Conservation (phyloP, 352 stramenopile genomes). For the Phytophthora quininea region DNA sequence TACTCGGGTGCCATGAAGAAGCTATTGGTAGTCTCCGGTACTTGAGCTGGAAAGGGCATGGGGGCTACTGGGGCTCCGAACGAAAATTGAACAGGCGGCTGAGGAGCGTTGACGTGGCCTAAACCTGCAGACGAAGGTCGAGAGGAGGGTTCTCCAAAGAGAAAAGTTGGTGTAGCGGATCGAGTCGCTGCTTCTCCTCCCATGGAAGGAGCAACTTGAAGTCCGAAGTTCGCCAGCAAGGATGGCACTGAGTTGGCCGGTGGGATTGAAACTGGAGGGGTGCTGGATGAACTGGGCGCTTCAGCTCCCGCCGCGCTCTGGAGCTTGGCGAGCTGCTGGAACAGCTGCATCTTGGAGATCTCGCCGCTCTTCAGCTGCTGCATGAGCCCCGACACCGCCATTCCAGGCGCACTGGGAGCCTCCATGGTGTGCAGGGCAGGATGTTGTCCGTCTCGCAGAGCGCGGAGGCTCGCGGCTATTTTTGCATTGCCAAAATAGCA, state of each 20-base stretch:
- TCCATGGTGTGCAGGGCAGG: slow-evolving; percentile 40
- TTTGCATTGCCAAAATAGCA: not conserved
- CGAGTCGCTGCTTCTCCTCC: not conserved
- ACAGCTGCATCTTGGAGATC: slow-evolving; percentile 88
- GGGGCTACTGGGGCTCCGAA: slow-evolving; percentile 27
- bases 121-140: not conserved
- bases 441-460: not conserved
- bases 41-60: slow-evolving; percentile 6
- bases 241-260: slow-evolving; percentile 2
- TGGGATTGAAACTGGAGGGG: not conserved
- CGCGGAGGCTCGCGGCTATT: not conserved
- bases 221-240: slow-evolving; percentile 3
- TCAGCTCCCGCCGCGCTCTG: slow-evolving; percentile 29
- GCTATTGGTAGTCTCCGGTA: slow-evolving; percentile 1
- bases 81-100: slow-evolving; percentile 18
- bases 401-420: slow-evolving; percentile 28
- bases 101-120: slow-evolving; percentile 5
- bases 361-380: slow-evolving; percentile 85
- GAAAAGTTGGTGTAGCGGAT: slow-evolving; percentile 9
- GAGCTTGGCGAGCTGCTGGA: slow-evolving; percentile 82
- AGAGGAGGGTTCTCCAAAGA: slow-evolving; percentile 16
- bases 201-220: slow-evolving; percentile 4
- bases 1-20: slow-evolving; percentile 21
- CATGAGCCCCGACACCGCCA: slow-evolving; percentile 74
- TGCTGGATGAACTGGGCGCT: slow-evolving; percentile 9